Base-by-base conservation (phyloP, 345 rosid genomes). In the Citrus australasica region DNA sequence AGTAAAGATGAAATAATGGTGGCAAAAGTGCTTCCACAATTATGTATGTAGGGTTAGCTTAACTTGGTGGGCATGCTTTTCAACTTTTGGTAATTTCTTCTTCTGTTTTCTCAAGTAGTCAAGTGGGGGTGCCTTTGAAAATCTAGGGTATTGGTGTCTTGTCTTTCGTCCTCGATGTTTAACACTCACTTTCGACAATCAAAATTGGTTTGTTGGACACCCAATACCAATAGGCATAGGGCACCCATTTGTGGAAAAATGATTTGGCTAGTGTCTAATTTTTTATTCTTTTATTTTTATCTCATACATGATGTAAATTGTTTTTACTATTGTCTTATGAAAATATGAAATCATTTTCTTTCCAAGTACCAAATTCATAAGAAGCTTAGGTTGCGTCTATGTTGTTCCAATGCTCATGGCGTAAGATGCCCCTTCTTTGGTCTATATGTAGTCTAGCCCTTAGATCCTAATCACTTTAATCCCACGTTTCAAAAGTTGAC, bases 111-210 rank as follows among this genome's bases (percentile, higher is more conserved):
- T 46, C 17, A 46, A 37, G 37, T 75, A 27, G 73, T 59, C 27
- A 62, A 78, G 84, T 79, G 83, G 84, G 85, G 72, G 14, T 48
- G 16, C 81, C 75, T 78, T 66, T 40, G 40, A 55, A 68, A 79
- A 55, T 64, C 68, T 38, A 40, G 64, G 37, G 28, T 71, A 74
- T 79, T 79, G 89, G 74, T 67, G 86, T 83, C 87, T 75, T 87
- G 80, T 87, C 85, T 77, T 46, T 70, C 73, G 61, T 22, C 79
- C 71, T 64, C 38, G 33, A 73, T 81, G 61, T 10, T 48, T 73
- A 61, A 38, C 55, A 38, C 75, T 72, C 22, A 38, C 66, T 63
- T 66, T 68, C 19, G 10, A 30, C 35, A 72, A 72, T 74, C 25
- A 82, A 46, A 82, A 74, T 76, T 78, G n/a, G 25, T 46, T 61